Evolutionary conservation across 257 asterid species (phyloP), one percentile per base, ranked within the genome.

Genomic region (Salvia hispanica): DNA sequence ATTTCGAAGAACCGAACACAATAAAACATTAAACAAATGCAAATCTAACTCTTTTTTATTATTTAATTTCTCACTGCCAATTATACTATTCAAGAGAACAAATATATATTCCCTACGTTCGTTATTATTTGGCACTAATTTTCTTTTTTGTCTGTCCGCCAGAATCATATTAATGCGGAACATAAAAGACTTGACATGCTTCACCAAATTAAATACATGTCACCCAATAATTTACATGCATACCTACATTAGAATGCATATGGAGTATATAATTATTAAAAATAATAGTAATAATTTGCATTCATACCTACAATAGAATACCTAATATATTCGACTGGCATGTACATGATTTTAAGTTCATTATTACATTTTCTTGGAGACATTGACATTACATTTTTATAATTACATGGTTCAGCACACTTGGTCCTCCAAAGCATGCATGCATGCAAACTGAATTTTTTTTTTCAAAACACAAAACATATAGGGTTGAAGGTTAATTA

Each of bases 381-480:
- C 33, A 55, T 44, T 62, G 58, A 50, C 66, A 58, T 44, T 11
- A 28, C 7, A 31, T 28, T 39, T 69, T 58, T 53, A 42, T 71
- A 33, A 55, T 75, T 47, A 48, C 59, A 64, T 50, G 58, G 55
- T 52, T 50, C 42, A 70, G 69, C 70, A 76, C 53, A 44, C 61
- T 58, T 66, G 59, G 43, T 50, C 76, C 74, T 66, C 39, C 58
- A 57, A 67, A 58, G 73, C 76, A 75, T 70, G 78, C 61, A 56
- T 56, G 61, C 72, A 70, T 75, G 67, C 76, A 70, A 61, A 53
- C 55, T 54, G 3, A 18, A 33, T 39, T 40, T 43, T 53, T 18
- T 18, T 15, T 11, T 28, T 9, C 11, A 21, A 2, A 39, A 37
- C 48, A 61, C 36, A 34, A 37, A 59, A 61, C 36, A 34, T 16